phyloP scores from a whole-genome alignment of 2,329 filamentous ascomycete genomes.

The Colletotrichum costaricense region DNA sequence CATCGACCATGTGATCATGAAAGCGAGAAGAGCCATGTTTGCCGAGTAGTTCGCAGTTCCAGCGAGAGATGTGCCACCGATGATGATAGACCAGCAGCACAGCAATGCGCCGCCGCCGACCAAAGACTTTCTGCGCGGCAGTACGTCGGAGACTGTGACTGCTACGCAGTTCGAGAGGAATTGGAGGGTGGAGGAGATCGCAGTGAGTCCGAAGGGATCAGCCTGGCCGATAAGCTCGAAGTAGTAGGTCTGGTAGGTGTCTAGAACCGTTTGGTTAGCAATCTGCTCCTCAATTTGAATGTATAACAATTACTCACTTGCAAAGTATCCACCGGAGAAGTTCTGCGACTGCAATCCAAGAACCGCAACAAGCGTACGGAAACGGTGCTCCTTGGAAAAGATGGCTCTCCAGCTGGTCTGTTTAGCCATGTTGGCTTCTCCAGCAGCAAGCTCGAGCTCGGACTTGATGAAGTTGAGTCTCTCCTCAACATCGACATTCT shows the following conservation, averaged over 20 bases:
- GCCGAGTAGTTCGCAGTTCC: not conserved
- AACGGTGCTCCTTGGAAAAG: not conserved
- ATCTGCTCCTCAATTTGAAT: fast-evolving
- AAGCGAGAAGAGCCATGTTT: not conserved
- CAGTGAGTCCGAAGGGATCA: not conserved
- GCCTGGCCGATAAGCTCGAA: not conserved
- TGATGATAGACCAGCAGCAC: not conserved
- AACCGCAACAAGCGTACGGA: not conserved
- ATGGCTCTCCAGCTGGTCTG: not conserved
- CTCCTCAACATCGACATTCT: not conserved
- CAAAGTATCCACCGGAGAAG: not conserved
- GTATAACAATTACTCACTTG: not conserved
- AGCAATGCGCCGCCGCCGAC: not conserved
- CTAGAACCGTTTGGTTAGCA: not conserved
- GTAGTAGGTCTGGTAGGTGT: not conserved
- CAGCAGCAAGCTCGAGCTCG: not conserved
- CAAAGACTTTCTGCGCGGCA: not conserved
- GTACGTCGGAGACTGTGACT: not conserved
- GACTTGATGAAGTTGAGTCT: not conserved
- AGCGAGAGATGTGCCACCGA: not conserved
- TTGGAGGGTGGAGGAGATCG: not conserved
- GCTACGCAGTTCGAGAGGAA: not conserved
- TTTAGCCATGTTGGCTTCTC: not conserved
- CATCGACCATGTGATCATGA: not conserved
- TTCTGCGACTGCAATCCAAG: not conserved